phyloP scores from a whole-genome alignment of 176 grass and related monocot species.

The Triticum turgidum region DNA sequence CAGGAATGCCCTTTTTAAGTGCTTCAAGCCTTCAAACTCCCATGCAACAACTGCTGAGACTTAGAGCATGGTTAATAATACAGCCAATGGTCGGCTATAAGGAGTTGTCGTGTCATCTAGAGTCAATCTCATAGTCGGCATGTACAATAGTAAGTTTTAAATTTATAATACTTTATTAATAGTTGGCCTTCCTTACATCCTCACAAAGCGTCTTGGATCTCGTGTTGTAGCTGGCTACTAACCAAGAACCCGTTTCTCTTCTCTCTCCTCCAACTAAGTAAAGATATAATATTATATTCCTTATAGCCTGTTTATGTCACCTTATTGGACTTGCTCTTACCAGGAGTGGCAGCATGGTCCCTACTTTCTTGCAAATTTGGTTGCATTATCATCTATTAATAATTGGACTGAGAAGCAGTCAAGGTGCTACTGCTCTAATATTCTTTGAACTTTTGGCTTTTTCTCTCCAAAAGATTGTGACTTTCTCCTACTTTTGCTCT shows the following conservation, averaged over 20 bases:
- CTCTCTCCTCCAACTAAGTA: too few relatives aligned
- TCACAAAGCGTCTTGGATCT: too few relatives aligned
- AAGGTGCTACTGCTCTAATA: not conserved
- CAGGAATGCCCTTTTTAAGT: slow-evolving; percentile 2
- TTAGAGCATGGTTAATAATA: not conserved
- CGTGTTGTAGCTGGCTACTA: too few relatives aligned
- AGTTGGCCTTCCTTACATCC: too few relatives aligned
- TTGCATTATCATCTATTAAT: not conserved
- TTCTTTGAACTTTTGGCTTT: not conserved
- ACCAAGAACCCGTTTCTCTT: too few relatives aligned
- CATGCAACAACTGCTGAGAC: not conserved
- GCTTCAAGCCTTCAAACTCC: not conserved
- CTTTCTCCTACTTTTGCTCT: not conserved
- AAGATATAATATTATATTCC: too few relatives aligned
- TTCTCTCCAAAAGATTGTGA: not conserved
- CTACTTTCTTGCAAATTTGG: slow-evolving; percentile 13
- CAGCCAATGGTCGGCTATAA: too few relatives aligned
- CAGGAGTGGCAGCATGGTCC: slow-evolving; percentile 32
- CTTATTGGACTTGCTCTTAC: not conserved
- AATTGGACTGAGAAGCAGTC: not conserved
- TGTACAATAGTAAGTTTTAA: too few relatives aligned
- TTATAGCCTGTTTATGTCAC: too few relatives aligned
- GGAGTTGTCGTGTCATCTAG: too few relatives aligned
- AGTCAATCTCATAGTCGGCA: too few relatives aligned
- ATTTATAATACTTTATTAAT: too few relatives aligned